Percentiles rank a stretch among this genome's conserved stretches.
phyloP scores from a whole-genome alignment of 805 yeast genomes.

The Zygoascus biomembranicola region DNA sequence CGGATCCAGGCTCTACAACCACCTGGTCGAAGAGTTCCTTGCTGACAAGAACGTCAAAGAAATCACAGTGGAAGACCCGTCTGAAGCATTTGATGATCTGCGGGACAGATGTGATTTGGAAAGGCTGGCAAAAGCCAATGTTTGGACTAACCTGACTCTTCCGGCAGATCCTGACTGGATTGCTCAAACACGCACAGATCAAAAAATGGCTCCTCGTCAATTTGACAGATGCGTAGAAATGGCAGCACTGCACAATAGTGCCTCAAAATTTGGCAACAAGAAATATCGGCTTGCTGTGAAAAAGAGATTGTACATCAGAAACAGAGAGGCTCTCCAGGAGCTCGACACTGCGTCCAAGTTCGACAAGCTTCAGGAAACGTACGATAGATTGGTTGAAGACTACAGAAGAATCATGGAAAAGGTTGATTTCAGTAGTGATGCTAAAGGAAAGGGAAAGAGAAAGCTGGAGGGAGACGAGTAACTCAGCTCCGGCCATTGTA shows the following conservation, averaged over 20 bases:
- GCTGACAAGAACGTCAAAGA: conserved; percentile 48
- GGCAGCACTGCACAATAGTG: conserved; percentile 50
- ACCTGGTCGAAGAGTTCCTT: conserved; percentile 49
- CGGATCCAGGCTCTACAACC: conserved; percentile 54
- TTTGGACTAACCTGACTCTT: conserved; percentile 9
- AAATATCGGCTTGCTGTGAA: conserved; percentile 52
- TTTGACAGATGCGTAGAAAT: conserved; percentile 71
- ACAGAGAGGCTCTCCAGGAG: conserved; percentile 65
- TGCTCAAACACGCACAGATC: conserved; percentile 21
- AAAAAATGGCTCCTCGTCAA: conserved; percentile 71
- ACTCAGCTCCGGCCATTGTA: not conserved
- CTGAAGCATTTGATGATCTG: conserved; percentile 83
- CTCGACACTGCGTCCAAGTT: conserved; percentile 55
- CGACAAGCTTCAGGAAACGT: conserved; percentile 72
- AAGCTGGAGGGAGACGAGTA: not conserved
- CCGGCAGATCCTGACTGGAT: conserved; percentile 35
- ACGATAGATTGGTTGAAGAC: conserved; percentile 58
- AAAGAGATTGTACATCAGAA: conserved; percentile 65
- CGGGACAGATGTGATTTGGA: conserved; percentile 74
- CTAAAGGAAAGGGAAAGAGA: conserved; percentile 9
- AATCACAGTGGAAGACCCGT: conserved; percentile 90
- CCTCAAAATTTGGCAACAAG: conserved; percentile 44
- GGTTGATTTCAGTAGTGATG: conserved; percentile 10
- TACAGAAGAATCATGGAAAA: conserved; percentile 48
- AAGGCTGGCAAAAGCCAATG: conserved; percentile 31